These are phyloP conservation scores for Oryza rufipogon DNA, from an alignment of 176 grass and related monocot genomes.

Conservation along the genomic window DNA sequence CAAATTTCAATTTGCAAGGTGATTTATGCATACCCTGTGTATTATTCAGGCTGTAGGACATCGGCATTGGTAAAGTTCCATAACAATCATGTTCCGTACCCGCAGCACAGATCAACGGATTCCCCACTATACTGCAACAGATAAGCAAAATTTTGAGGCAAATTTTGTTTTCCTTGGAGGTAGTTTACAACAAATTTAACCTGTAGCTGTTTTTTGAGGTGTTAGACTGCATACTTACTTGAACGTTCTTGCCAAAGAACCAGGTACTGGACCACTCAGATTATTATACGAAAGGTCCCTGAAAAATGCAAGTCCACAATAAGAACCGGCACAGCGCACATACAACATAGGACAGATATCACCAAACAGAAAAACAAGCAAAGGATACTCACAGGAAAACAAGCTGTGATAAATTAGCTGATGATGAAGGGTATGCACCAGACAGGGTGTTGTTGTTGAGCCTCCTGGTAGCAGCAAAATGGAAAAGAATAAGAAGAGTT, in stretches of 20 bases:
- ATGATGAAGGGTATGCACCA: conserved; percentile 58
- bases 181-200: conserved; percentile 7
- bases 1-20: background rate
- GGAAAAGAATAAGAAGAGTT: conserved; percentile 27
- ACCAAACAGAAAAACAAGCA: conserved; percentile 29
- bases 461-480: conserved; percentile 59
- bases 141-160: conserved; percentile 13
- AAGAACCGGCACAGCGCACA: background rate
- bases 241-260: conserved; percentile 67
- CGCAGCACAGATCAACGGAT: conserved; percentile 80
- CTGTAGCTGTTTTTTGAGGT: conserved; percentile 3
- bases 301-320: conserved; percentile 42
- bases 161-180: background rate
- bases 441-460: conserved; percentile 81
- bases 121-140: conserved; percentile 82
- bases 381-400: conserved; percentile 75
- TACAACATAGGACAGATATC: conserved; percentile 11
- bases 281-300: conserved; percentile 95
- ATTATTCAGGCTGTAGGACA: conserved; percentile 70
- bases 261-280: conserved; percentile 67
- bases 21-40: conserved; percentile 63
- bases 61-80: conserved; percentile 67
- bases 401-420: conserved; percentile 68
- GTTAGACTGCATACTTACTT: conserved; percentile 57
- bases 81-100: conserved; percentile 68